Conservation (phyloP, 1,284 basidiomycete species). For the Fomitopsis palustris region DNA sequence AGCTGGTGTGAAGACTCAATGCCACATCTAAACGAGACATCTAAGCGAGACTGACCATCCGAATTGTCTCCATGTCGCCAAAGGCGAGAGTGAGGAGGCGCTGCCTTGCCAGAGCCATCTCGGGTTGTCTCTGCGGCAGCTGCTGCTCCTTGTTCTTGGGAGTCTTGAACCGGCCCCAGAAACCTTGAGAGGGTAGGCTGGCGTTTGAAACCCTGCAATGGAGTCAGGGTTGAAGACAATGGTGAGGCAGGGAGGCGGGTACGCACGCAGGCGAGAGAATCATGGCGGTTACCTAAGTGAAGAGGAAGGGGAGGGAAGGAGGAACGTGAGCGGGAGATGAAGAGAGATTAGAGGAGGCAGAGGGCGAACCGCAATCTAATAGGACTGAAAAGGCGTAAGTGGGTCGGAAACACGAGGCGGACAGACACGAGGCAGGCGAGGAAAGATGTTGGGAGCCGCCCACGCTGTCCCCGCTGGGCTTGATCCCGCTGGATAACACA, state of each 20-base stretch:
- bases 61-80: constrained; percentile 79
- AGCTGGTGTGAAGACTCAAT: constrained; percentile 39
- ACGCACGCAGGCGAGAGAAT: constrained; percentile 77
- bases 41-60: constrained; percentile 43
- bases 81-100: constrained; percentile 77
- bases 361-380: constrained; percentile 15
- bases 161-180: constrained; percentile 68
- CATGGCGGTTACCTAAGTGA: constrained; percentile 40
- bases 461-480: constrained; percentile 7
- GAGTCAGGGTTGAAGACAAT: constrained; percentile 29
- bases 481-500: constrained; percentile 11
- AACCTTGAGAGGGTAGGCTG: constrained; percentile 47
- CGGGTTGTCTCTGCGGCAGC: constrained; percentile 42
- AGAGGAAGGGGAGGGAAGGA: constrained; percentile 4
- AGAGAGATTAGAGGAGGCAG: constrained; percentile 7
- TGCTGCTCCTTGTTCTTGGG: constrained; percentile 53
- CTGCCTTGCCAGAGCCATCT: constrained; percentile 63
- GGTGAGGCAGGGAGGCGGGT: constrained; percentile 20
- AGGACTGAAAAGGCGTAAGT: constrained; percentile 17
- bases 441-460: constrained; percentile 11
- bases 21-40: background rate
- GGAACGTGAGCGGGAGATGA: constrained; percentile 12
- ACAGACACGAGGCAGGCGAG: constrained; percentile 25
- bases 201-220: constrained; percentile 58
- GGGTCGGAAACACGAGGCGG: constrained; percentile 21